Evolutionary conservation across 495 filamentous ascomycete species (phyloP).

Genomic region (Aspergillus leporis): DNA sequence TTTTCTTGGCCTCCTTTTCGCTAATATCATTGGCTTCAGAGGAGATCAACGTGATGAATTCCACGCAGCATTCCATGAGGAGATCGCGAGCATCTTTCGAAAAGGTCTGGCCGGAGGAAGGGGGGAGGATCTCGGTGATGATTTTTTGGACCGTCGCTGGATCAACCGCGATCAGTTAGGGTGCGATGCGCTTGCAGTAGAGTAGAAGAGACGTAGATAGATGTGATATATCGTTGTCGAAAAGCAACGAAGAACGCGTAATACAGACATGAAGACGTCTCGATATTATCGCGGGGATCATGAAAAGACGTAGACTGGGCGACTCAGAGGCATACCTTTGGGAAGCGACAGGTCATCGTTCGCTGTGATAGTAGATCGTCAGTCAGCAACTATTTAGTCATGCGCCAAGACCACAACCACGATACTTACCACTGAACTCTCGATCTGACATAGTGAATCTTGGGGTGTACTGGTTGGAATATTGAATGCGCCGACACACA

Average conservation of each 20-base stretch:
- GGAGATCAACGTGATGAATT: constrained; percentile 97
- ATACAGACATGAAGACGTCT: not conserved
- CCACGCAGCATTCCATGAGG: constrained; percentile 97
- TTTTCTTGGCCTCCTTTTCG: constrained; percentile 98
- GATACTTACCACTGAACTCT: constrained; percentile 72
- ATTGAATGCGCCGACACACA: constrained; percentile 2
- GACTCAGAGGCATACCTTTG: constrained; percentile 62
- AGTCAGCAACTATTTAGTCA: constrained; percentile 25
- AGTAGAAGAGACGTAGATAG: not conserved
- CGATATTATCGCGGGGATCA: not conserved
- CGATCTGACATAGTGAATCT: constrained; percentile 77
- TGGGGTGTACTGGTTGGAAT: constrained; percentile 8
- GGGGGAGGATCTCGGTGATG: constrained; percentile 85
- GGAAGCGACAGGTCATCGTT: constrained; percentile 93
- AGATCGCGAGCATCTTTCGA: constrained; percentile 92
- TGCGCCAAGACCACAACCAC: constrained; percentile 20
- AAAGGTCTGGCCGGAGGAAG: constrained; percentile 69
- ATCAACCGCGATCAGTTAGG: constrained; percentile 8
- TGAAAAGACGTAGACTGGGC: not conserved
- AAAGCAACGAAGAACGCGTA: not conserved
- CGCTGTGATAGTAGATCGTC: constrained; percentile 43
- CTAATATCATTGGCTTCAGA: constrained; percentile 98
- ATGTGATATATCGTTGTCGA: not conserved
- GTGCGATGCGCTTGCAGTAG: not conserved
- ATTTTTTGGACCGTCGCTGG: constrained; percentile 97